Percentiles rank a stretch among this genome's conserved stretches.
Evolutionary conservation across 306 rosid species (phyloP).

Genomic region (Luffa aegyptiaca): DNA sequence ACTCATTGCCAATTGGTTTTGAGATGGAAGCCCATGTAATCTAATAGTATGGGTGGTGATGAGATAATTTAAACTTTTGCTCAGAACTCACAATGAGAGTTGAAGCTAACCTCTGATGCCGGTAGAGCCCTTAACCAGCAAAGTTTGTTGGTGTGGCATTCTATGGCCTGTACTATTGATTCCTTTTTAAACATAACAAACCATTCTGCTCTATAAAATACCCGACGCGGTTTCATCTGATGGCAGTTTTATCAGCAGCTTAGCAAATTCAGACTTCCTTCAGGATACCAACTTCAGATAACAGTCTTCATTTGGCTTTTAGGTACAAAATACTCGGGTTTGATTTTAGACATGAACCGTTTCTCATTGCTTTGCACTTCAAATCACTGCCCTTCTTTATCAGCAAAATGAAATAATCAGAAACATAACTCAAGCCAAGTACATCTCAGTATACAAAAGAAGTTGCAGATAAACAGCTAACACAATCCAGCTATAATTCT

Average conservation of each 20-base stretch:
- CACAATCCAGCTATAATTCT: neutral
- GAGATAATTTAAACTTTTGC: neutral
- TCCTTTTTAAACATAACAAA: neutral
- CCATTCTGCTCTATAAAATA: neutral
- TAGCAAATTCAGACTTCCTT: neutral
- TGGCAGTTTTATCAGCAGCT: neutral
- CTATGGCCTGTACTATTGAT: neutral
- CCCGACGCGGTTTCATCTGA: neutral
- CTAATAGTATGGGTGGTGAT: neutral
- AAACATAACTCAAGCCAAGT: neutral
- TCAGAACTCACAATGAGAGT: neutral
- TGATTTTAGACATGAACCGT: neutral
- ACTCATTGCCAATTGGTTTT: too few species aligned
- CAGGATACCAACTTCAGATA: neutral
- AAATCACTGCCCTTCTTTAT: neutral
- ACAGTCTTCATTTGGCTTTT: neutral
- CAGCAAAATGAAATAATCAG: neutral
- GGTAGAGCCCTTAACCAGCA: neutral
- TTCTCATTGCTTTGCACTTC: neutral
- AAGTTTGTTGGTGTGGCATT: neutral
- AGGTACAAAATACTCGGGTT: neutral
- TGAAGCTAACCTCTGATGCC: constrained; percentile 4
- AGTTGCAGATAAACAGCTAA: neutral
- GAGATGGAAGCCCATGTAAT: too few species aligned
- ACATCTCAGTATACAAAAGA: neutral